These are phyloP conservation scores for Cerioporus squamosus DNA, from an alignment of 1,284 basidiomycete genomes.

Conservation along the genomic window DNA sequence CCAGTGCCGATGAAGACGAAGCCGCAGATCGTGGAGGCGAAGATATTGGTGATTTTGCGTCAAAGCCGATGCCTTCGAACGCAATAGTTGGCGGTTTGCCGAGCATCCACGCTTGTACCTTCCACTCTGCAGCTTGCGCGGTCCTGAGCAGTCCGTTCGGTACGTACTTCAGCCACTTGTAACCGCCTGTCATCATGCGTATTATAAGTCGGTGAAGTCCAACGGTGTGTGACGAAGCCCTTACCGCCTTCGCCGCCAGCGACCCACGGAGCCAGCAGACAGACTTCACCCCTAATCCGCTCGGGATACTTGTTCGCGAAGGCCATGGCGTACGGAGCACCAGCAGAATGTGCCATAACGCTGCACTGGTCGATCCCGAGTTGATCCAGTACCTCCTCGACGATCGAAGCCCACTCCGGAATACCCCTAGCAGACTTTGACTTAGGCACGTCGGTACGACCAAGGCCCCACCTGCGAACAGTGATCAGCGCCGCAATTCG, in stretches of 20 bases:
- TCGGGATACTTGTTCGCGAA: slow-evolving; percentile 77
- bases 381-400: slow-evolving; percentile 87
- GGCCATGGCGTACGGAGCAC: slow-evolving; percentile 92
- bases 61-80: slow-evolving; percentile 82
- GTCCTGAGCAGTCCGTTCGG: slow-evolving; percentile 93
- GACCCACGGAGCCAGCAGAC: slow-evolving; percentile 97
- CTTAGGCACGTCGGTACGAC: slow-evolving; percentile 77
- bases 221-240: slow-evolving; percentile 30
- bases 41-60: slow-evolving; percentile 37
- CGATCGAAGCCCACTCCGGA: slow-evolving; percentile 88
- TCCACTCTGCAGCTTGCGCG: slow-evolving; percentile 97
- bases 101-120: slow-evolving; percentile 93
- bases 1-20: slow-evolving; percentile 19
- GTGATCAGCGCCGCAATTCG: not conserved
- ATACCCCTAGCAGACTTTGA: slow-evolving; percentile 78
- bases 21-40: slow-evolving; percentile 15
- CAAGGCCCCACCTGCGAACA: slow-evolving; percentile 85
- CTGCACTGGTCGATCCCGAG: slow-evolving; percentile 83
- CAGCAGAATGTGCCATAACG: slow-evolving; percentile 96
- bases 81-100: slow-evolving; percentile 89
- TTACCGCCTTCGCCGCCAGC: slow-evolving; percentile 85
- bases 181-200: slow-evolving; percentile 56
- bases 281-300: slow-evolving; percentile 84
- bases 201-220: not conserved
- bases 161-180: slow-evolving; percentile 97